A percentile compares a stretch with the other conserved stretches of the same genome.
Evolutionary conservation across 257 asterid genomes (phyloP).

Genomic region (Jacaranda mimosifolia): DNA sequence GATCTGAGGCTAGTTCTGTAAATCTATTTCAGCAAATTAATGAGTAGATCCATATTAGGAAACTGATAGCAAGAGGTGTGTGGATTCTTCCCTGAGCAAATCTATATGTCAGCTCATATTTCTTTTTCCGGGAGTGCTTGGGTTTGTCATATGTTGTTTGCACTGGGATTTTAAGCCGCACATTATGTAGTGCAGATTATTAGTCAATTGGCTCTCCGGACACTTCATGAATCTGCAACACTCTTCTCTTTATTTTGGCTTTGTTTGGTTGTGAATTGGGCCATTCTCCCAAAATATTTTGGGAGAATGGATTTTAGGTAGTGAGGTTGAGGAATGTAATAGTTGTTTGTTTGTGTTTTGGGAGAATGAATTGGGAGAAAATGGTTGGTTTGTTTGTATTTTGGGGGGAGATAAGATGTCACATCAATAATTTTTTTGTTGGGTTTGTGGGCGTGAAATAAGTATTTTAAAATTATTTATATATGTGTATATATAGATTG

Average conservation of each 20-base stretch:
- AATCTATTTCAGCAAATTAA: conserved; percentile 21
- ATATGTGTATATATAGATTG: too few species aligned
- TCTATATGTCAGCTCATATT: conserved; percentile 2
- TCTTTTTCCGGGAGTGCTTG: not conserved
- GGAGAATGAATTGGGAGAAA: too few species aligned
- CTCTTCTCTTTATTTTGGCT: not conserved
- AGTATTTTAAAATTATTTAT: too few species aligned
- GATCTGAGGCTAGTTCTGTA: conserved; percentile 17
- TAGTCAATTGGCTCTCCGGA: not conserved
- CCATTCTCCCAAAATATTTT: too few species aligned
- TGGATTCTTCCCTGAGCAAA: not conserved
- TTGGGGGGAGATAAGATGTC: too few species aligned
- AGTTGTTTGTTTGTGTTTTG: too few species aligned
- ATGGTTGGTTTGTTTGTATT: too few species aligned
- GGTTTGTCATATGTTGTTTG: not conserved
- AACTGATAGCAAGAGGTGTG: conserved; percentile 1
- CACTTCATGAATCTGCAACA: not conserved
- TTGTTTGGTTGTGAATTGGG: too few species aligned
- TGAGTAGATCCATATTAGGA: not conserved
- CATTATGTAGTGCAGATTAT: not conserved
- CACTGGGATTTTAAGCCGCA: not conserved
- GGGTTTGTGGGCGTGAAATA: too few species aligned
- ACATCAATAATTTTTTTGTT: too few species aligned
- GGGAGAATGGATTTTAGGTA: too few species aligned
- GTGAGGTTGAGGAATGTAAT: too few species aligned